Evolutionary conservation across 345 rosid species (phyloP).

Genomic region (Populus euphratica): DNA sequence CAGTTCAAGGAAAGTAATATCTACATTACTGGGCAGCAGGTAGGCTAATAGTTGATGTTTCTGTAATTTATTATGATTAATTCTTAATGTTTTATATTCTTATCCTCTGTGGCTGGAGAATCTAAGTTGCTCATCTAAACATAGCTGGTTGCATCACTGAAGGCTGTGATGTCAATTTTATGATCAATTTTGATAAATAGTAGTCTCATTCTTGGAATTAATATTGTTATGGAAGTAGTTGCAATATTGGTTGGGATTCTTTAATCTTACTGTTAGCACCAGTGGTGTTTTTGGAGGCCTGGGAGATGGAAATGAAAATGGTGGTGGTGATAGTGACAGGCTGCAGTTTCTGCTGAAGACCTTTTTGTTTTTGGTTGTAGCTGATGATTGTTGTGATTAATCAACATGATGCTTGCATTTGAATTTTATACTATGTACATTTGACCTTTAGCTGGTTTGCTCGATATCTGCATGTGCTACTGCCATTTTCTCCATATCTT

Average conservation of each 20-base stretch:
- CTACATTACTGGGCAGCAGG: constrained; percentile 75
- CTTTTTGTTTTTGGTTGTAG: neutral
- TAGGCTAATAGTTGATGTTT: constrained; percentile 22
- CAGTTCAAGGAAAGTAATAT: constrained; percentile 80
- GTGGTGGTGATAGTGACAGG: neutral
- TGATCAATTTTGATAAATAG: neutral
- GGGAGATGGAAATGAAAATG: neutral
- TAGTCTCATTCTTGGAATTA: neutral
- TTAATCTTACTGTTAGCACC: neutral
- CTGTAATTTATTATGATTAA: neutral
- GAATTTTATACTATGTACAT: too few relatives aligned
- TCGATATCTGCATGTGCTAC: neutral
- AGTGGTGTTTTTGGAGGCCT: neutral
- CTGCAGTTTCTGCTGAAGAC: neutral
- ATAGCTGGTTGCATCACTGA: neutral
- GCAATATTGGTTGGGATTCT: neutral
- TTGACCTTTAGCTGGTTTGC: neutral
- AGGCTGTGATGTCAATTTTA: neutral
- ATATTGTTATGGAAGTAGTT: neutral
- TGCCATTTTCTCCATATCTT: neutral
- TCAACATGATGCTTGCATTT: too few relatives aligned
- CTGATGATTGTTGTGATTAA: too few relatives aligned
- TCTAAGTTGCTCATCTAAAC: neutral
- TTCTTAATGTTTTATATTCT: neutral
- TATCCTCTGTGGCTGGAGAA: neutral